phyloP scores from a whole-genome alignment of 176 grass and related monocot species.

The Rhynchospora tenuis region DNA sequence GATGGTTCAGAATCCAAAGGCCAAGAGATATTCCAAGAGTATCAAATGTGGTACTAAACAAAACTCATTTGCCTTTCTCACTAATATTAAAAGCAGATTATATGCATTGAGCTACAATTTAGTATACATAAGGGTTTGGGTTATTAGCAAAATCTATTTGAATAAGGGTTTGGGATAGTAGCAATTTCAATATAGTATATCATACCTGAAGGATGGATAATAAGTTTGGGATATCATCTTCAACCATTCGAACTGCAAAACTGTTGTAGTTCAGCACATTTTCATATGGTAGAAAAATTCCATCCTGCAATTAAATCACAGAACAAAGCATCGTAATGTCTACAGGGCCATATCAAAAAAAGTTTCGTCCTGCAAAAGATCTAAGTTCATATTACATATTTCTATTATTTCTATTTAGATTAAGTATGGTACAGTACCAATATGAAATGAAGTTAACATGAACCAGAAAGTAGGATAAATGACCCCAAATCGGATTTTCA shows the following conservation, averaged over 20 bases:
- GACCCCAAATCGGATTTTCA: neutral
- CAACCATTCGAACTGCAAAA: slow-evolving; percentile 71
- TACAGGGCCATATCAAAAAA: neutral
- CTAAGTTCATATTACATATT: neutral
- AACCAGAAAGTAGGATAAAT: neutral
- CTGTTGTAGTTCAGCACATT: slow-evolving; percentile 81
- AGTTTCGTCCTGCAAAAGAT: neutral
- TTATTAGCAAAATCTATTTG: neutral
- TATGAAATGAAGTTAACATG: neutral
- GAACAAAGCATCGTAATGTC: slow-evolving; percentile 5
- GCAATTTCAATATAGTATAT: too few species aligned
- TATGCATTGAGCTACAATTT: neutral
- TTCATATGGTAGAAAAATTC: slow-evolving; percentile 82
- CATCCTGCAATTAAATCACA: slow-evolving; percentile 51
- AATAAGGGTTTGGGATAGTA: too few species aligned
- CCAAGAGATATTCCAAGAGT: neutral
- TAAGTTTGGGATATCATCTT: slow-evolving; percentile 85
- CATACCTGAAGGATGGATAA: slow-evolving; percentile 55
- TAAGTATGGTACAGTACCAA: neutral
- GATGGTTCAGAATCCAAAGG: neutral
- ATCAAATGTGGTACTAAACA: neutral
- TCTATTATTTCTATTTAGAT: neutral
- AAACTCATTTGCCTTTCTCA: neutral
- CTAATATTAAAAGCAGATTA: neutral
- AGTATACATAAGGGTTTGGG: slow-evolving; percentile 1